phyloP scores from a whole-genome alignment of 2,329 filamentous ascomycete genomes.

The Parastagonospora avenae region DNA sequence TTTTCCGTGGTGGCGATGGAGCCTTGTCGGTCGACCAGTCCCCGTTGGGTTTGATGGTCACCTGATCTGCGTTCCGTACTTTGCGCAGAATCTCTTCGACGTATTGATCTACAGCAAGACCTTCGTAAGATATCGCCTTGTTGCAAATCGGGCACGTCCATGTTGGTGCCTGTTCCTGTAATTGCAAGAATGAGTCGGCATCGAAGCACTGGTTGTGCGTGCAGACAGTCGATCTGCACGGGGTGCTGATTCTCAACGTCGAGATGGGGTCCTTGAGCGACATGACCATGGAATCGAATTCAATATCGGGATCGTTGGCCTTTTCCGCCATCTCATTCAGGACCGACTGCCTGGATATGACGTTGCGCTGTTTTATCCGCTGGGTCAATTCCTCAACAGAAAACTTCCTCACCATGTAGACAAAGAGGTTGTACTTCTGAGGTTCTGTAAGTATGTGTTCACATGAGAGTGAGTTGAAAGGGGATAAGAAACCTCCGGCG shows the following conservation, averaged over 20 bases:
- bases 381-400: conserved; percentile 73
- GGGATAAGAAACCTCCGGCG: conserved; percentile 31
- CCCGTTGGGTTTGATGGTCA: conserved; percentile 87
- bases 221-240: conserved; percentile 79
- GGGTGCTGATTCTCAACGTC: conserved; percentile 78
- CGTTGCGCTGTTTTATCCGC: conserved; percentile 67
- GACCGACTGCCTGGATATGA: conserved; percentile 80
- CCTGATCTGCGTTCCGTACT: conserved; percentile 77
- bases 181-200: conserved; percentile 84
- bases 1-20: conserved; percentile 42
- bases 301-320: conserved; percentile 85
- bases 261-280: conserved; percentile 93
- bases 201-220: conserved; percentile 96
- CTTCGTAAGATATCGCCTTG: conserved; percentile 79
- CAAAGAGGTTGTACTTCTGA: conserved; percentile 59
- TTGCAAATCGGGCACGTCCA: conserved; percentile 97
- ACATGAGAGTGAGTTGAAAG: not conserved
- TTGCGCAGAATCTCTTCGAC: conserved; percentile 83
- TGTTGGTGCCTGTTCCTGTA: conserved; percentile 94
- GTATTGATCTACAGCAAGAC: conserved; percentile 88
- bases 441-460: conserved; percentile 19
- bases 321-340: conserved; percentile 81
- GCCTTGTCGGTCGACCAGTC: conserved; percentile 67
- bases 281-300: conserved; percentile 84
- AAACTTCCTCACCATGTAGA: conserved; percentile 76